These are phyloP conservation scores for Salvia rosmarinus DNA, from an alignment of 257 asterid species.

Conservation along the genomic window DNA sequence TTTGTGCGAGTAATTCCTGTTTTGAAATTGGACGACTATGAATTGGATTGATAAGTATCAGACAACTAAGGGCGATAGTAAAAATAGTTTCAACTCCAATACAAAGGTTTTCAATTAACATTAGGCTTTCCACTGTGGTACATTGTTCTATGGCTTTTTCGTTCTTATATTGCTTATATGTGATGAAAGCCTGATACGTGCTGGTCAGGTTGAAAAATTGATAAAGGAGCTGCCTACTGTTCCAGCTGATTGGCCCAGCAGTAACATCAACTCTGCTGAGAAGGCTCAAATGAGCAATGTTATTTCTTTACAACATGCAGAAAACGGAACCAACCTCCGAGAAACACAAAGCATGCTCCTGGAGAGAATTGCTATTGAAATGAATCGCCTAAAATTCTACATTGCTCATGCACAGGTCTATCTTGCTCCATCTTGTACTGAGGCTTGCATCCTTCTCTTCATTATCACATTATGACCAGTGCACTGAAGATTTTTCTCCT, in stretches of 20 bases:
- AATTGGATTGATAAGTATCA: slow-evolving; percentile 25
- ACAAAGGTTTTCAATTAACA: background rate
- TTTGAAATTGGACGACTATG: slow-evolving; percentile 7
- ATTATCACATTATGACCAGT: slow-evolving; percentile 3
- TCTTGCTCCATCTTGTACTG: slow-evolving; percentile 36
- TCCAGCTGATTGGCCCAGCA: slow-evolving; percentile 72
- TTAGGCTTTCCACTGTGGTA: slow-evolving; percentile 2
- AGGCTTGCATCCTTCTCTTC: slow-evolving; percentile 8
- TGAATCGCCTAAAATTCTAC: slow-evolving; percentile 92
- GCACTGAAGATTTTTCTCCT: background rate
- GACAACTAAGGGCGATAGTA: slow-evolving; percentile 14
- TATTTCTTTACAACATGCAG: slow-evolving; percentile 59
- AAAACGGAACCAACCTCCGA: slow-evolving; percentile 72
- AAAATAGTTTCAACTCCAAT: background rate
- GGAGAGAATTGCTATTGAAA: slow-evolving; percentile 96
- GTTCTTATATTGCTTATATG: slow-evolving; percentile 22
- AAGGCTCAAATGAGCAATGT: slow-evolving; percentile 61
- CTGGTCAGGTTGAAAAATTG: slow-evolving; percentile 83
- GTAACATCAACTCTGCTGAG: slow-evolving; percentile 44
- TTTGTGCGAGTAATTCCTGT: background rate
- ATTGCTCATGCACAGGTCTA: slow-evolving; percentile 84
- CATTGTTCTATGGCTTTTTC: background rate
- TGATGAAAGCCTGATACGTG: slow-evolving; percentile 33
- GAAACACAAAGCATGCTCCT: slow-evolving; percentile 97
- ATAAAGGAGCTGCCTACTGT: slow-evolving; percentile 87